phyloP scores from a whole-genome alignment of 352 stramenopile genomes.

The Phytophthora pinifolia region DNA sequence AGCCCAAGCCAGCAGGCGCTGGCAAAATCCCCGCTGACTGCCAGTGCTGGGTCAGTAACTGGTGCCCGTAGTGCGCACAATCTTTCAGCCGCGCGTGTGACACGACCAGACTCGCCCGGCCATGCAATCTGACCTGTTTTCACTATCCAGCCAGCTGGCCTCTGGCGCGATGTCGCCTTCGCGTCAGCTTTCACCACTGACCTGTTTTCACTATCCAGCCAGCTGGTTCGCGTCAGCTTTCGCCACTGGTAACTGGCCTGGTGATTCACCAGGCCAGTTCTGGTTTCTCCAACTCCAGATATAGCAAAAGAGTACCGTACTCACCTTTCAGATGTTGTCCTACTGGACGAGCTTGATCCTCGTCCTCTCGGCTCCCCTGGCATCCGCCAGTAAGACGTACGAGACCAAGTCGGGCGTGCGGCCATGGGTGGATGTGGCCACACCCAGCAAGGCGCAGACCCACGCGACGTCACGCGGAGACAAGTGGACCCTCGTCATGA shows the following conservation, averaged over 20 bases:
- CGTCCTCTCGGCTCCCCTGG: conserved; percentile 2
- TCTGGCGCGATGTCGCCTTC: too few relatives aligned
- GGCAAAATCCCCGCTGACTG: conserved; percentile 12
- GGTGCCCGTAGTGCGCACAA: too few relatives aligned
- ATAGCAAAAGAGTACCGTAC: not conserved
- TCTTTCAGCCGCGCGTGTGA: conserved; percentile 22
- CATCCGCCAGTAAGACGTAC: conserved; percentile 22
- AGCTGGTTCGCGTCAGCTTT: conserved; percentile 3
- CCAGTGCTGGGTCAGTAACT: too few relatives aligned
- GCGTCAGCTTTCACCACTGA: too few relatives aligned
- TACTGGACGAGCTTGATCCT: conserved; percentile 5
- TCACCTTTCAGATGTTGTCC: conserved; percentile 4
- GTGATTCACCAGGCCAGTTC: too few relatives aligned
- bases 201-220: not conserved
- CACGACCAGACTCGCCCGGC: conserved; percentile 8
- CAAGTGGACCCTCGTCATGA: conserved; percentile 61
- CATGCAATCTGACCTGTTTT: not conserved
- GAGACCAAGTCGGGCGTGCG: conserved; percentile 51
- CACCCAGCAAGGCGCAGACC: conserved; percentile 28
- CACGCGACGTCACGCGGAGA: conserved; percentile 47
- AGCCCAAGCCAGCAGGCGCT: too few relatives aligned
- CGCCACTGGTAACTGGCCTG: too few relatives aligned
- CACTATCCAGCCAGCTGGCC: conserved; percentile 1
- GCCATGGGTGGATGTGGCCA: conserved; percentile 51
- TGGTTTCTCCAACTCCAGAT: conserved; percentile 10